phyloP scores from a whole-genome alignment of 208 protist species.

The Endotrypanum monterogeii region DNA sequence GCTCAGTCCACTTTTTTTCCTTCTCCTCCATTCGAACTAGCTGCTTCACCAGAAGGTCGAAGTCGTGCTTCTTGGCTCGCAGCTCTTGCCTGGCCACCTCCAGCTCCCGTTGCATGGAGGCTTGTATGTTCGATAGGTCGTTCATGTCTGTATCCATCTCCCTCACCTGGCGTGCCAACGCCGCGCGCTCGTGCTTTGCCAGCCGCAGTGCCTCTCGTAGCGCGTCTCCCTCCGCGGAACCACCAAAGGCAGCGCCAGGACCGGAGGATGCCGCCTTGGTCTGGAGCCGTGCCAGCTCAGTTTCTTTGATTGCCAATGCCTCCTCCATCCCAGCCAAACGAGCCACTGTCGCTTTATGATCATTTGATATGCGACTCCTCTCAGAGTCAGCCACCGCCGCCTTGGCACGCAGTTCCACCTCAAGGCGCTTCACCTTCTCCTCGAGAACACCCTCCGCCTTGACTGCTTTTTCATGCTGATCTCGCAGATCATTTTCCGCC shows the following conservation, averaged over 20 bases:
- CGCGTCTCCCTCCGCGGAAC: constrained; percentile 3
- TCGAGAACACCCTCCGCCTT: constrained; percentile 12
- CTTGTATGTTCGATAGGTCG: constrained; percentile 63
- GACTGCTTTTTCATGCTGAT: not conserved
- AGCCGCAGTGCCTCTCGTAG: constrained; percentile 34
- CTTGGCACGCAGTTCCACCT: constrained; percentile 22
- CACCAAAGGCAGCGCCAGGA: not conserved
- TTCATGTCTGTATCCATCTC: constrained; percentile 74
- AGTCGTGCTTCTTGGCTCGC: constrained; percentile 62
- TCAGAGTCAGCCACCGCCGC: constrained; percentile 16
- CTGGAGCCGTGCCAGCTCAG: constrained; percentile 19
- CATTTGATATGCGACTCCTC: constrained; percentile 5
- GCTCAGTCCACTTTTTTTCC: constrained; percentile 31
- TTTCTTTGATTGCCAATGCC: constrained; percentile 11
- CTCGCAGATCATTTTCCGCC: constrained; percentile 6
- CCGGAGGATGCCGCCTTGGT: constrained; percentile 6
- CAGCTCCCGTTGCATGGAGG: constrained; percentile 46
- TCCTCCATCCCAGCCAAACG: constrained; percentile 16
- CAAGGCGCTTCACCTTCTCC: constrained; percentile 18
- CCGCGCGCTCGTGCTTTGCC: constrained; percentile 28
- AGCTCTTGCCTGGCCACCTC: constrained; percentile 50
- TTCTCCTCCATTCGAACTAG: constrained; percentile 49
- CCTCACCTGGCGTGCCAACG: constrained; percentile 38
- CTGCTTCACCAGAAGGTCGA: constrained; percentile 52
- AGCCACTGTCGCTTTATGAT: constrained; percentile 6